These are phyloP conservation scores for Picea abies DNA, from an alignment of 83 land plant genomes.

Conservation along the genomic window DNA sequence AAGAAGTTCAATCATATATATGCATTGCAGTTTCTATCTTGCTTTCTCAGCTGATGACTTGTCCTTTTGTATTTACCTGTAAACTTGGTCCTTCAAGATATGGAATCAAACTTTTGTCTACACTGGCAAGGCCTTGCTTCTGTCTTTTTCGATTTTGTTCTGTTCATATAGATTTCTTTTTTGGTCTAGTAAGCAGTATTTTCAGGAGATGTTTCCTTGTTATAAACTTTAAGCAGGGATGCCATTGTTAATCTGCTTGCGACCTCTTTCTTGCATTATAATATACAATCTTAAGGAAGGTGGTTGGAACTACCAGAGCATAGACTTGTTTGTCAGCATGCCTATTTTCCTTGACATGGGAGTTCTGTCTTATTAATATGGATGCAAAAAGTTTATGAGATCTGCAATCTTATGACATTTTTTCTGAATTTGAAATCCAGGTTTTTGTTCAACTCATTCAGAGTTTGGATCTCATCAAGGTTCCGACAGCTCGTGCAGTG, in stretches of 20 bases:
- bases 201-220: background rate
- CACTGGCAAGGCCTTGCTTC: background rate
- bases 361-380: background rate
- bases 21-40: background rate
- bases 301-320: background rate
- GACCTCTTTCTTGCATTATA: background rate
- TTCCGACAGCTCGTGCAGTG: constrained; percentile 82
- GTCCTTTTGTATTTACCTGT: background rate
- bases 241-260: background rate
- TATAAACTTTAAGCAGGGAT: background rate
- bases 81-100: background rate
- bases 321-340: background rate
- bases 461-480: constrained; percentile 71
- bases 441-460: constrained; percentile 72
- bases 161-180: background rate
- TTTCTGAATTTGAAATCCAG: constrained; percentile 38
- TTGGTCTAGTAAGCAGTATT: background rate
- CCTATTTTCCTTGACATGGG: background rate
- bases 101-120: background rate
- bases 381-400: background rate
- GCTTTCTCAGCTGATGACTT: background rate
- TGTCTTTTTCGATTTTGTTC: background rate
- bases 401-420: background rate
- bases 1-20: background rate
- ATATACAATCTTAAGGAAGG: background rate